Evolutionary conservation across 1,284 basidiomycete species (phyloP).

Genomic region (Microbotryum intermedium): DNA sequence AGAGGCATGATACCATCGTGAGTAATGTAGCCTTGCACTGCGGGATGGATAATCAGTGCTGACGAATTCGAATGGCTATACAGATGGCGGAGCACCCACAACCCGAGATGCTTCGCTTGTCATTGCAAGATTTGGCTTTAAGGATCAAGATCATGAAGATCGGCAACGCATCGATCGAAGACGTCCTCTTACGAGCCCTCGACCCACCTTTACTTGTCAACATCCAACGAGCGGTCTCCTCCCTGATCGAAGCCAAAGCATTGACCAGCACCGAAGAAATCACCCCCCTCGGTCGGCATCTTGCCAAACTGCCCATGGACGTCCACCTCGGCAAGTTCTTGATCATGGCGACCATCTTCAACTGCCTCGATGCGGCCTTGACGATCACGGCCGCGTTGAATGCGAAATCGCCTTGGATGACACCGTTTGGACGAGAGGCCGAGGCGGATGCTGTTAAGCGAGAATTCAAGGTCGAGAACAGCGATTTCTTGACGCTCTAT

Average conservation of each 20-base stretch:
- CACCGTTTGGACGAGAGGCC: conserved; percentile 77
- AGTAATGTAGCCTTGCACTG: conserved; percentile 9
- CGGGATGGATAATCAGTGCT: conserved; percentile 15
- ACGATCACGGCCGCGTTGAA: conserved; percentile 91
- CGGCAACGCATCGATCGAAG: conserved; percentile 71
- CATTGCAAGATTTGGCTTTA: conserved; percentile 85
- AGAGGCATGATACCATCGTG: conserved; percentile 62
- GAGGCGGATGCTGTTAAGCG: conserved; percentile 79
- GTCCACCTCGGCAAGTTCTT: conserved; percentile 95
- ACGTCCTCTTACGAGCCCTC: conserved; percentile 75
- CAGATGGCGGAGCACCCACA: conserved; percentile 85
- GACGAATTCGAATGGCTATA: not conserved
- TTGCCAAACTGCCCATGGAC: conserved; percentile 90
- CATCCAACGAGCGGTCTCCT: conserved; percentile 81
- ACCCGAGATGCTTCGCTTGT: conserved; percentile 92
- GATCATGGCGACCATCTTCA: conserved; percentile 73
- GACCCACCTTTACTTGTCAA: conserved; percentile 84
- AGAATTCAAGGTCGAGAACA: conserved; percentile 75
- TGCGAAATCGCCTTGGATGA: conserved; percentile 85
- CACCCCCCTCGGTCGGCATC: conserved; percentile 82
- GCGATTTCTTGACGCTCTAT: conserved; percentile 91
- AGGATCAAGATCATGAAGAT: conserved; percentile 96
- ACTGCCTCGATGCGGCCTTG: conserved; percentile 86
- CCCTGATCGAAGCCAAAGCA: conserved; percentile 85
- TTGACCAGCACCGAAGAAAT: conserved; percentile 82